Evolutionary conservation across 2,329 filamentous ascomycete genomes (phyloP), one percentile per base, ranked within the genome.

Genomic region (Aspergillus fructus): DNA sequence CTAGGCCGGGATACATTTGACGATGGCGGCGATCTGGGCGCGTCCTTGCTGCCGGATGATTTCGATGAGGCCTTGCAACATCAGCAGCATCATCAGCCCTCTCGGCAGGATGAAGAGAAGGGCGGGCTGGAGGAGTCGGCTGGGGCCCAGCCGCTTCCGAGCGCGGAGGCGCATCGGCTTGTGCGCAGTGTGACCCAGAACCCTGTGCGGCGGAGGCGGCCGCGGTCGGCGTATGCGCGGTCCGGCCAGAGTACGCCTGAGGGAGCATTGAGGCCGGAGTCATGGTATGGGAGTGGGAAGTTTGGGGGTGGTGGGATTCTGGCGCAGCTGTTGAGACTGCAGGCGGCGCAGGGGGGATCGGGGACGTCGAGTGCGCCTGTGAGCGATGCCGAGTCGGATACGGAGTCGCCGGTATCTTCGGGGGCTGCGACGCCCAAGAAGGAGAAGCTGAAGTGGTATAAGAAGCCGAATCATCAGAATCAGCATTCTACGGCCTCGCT

Each of bases 271-370:
- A 61, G 64, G 34, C 65, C 65, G 19, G 62, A 64, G n/a, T 63
- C 65, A 15, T 62, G 60, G 59, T 69, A 68, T 40, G 61, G 62
- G 4, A 46, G 58, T 21, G 63, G 66, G 13, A 63, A 62, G n/a
- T 68, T 68, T 15, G 69, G 70, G 2, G 69, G 70, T 3, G 69
- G 72, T 3, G 90, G 91, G 27, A 85, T 93, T 45, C 76, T 96
- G 1, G 85, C 87, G 0, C 88, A 87, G 1, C 76, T 96, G 1
- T 77, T 94, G 49, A 89, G 86, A 70, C 78, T 92, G 3, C 89
- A 91, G 64, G 81, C 84, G 53, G 76, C 80, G 62, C 78, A 81
- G 68, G 67, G 66, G 49, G 67, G 66, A 49, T 66, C 64, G 39
- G 74, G 65, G 41, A 71, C 66, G 49, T 62, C 64, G 40, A 61